Base-by-base conservation (phyloP, 148 eudicot genomes). In the Cornus suecica region DNA sequence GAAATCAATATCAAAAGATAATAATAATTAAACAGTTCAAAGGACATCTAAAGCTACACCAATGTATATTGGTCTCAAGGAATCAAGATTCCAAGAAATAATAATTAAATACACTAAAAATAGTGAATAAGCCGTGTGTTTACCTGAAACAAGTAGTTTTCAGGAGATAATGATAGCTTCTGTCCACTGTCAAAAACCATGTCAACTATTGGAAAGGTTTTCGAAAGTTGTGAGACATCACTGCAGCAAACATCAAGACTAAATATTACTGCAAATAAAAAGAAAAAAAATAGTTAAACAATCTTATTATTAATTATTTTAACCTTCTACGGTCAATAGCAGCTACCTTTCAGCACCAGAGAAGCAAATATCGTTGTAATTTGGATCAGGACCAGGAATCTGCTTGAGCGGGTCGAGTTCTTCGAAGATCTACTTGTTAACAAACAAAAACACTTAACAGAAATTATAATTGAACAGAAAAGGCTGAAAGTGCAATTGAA, bases 81-180 rank as follows among this genome's bases (percentile, higher is more conserved):
- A 41, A 56, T 23, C 26, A n/a, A 62, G 24, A 22, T 76, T 26
- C 20, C 22, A 15, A 71, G 51, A 62, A n/a, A 76, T 20, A 15
- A 16, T 23, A 68, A 1, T n/a, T 10, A 42, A 14, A 72, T 0
- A n/a, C n/a, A n/a, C n/a, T n/a, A n/a, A n/a, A n/a, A n/a, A n/a
- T n/a, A n/a, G n/a, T n/a, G 2, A 58, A 18, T 24, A 58, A 58
- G 20, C 10, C 26, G 58, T 29, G 66, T 45, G 72, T 74, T 76
- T 83, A 95, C 99, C 84, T 86, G 89, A 76, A 95, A 95, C 74
- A 95, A 78, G 86, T 95, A 95, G 86, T 95, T 95, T 85, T 95
- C 99, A 28, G 99, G 97, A 51, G 97, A 82, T 42, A 95, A 81
- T 52, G 92, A 81, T 22, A 88, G 80, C 78, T 91, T 92, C 69